Conservation (phyloP, 495 filamentous ascomycete genomes). For the Hypoxylon cercidicola region DNA sequence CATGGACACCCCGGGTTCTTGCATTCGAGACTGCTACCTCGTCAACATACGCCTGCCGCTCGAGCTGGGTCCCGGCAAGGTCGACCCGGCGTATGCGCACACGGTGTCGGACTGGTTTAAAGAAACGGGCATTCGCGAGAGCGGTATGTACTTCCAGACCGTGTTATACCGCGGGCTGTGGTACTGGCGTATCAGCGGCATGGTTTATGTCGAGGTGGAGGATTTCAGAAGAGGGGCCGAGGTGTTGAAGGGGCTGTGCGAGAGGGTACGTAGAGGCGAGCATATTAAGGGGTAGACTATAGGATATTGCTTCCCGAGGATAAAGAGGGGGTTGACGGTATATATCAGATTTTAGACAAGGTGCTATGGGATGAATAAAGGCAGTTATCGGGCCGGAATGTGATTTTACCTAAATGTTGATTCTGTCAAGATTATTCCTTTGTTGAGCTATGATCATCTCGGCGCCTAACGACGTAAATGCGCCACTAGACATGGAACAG, state of each 20-base stretch:
- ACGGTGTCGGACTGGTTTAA: conserved; percentile 37
- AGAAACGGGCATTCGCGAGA: conserved; percentile 26
- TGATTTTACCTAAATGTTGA: too few relatives aligned
- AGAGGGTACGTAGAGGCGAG: conserved; percentile 62
- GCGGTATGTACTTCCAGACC: conserved; percentile 47
- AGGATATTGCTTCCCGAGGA: too few relatives aligned
- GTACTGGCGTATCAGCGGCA: conserved; percentile 75
- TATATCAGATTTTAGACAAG: too few relatives aligned
- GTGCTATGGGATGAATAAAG: too few relatives aligned
- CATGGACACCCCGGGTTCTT: conserved; percentile 60
- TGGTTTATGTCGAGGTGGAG: conserved; percentile 74
- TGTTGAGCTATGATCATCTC: too few relatives aligned
- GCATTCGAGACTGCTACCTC: conserved; percentile 58
- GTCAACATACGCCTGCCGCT: conserved; percentile 77
- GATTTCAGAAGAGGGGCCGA: conserved; percentile 73
- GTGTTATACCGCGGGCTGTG: conserved; percentile 65
- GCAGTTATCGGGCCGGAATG: too few relatives aligned
- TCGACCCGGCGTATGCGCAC: conserved; percentile 22
- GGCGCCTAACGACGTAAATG: too few relatives aligned
- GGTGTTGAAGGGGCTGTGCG: conserved; percentile 66
- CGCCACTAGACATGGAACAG: too few relatives aligned
- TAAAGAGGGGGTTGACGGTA: too few relatives aligned
- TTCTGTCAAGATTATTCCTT: too few relatives aligned
- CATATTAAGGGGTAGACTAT: conserved; percentile 16
- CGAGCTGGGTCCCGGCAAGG: conserved; percentile 34